phyloP scores from a whole-genome alignment of 768 basidiomycete species.

The Lactarius akahatsu region DNA sequence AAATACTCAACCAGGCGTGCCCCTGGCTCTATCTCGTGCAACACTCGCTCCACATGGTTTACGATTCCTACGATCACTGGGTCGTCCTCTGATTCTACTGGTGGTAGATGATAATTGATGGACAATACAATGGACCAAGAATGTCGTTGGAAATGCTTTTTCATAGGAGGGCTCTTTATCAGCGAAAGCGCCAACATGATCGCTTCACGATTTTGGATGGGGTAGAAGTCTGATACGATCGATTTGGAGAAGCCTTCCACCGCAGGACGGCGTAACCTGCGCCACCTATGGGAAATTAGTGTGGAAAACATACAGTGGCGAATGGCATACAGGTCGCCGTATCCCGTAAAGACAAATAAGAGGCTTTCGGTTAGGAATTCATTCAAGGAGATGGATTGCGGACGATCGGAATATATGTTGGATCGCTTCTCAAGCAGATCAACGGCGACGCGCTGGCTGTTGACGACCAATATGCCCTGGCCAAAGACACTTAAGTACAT shows the following conservation, averaged over 20 bases:
- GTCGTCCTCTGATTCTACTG: slow-evolving; percentile 19
- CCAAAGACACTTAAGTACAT: too few species aligned
- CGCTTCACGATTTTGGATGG: not conserved
- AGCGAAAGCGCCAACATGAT: slow-evolving; percentile 20
- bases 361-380: not conserved
- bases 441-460: not conserved
- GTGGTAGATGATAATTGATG: not conserved
- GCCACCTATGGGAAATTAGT: too few species aligned
- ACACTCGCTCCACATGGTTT: not conserved
- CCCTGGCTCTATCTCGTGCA: not conserved
- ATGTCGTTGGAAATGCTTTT: slow-evolving; percentile 34
- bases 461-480: not conserved
- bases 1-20: not conserved
- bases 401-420: not conserved
- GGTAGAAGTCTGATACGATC: too few species aligned
- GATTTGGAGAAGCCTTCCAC: too few species aligned
- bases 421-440: not conserved
- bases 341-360: not conserved
- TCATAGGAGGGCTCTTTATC: slow-evolving; percentile 35
- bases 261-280: too few species aligned
- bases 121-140: slow-evolving; percentile 30
- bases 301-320: not conserved
- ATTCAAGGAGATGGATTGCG: not conserved
- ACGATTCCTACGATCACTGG: not conserved
- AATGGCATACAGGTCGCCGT: not conserved